These are phyloP conservation scores for Moesziomyces sp. DNA, from an alignment of 1,284 basidiomycete species.

Conservation along the genomic window DNA sequence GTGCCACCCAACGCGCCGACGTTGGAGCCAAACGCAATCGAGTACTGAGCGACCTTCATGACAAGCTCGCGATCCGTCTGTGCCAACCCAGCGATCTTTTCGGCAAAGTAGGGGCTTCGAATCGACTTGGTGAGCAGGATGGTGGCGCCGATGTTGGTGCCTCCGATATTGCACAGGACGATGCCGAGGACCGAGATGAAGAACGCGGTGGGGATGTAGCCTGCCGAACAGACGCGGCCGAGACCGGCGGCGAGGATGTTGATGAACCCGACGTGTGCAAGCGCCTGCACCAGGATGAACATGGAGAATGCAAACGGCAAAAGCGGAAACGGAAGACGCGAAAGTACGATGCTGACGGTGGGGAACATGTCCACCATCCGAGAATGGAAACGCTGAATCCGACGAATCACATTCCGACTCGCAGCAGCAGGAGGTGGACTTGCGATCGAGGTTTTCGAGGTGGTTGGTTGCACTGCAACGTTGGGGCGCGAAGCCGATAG, in stretches of 20 bases:
- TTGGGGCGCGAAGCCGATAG: conserved; percentile 23
- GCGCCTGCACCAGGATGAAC: conserved; percentile 90
- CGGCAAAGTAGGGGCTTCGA: conserved; percentile 65
- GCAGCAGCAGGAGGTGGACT: too few relatives aligned
- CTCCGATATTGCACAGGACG: conserved; percentile 85
- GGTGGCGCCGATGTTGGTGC: conserved; percentile 95
- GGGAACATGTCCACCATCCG: conserved; percentile 73
- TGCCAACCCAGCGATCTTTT: conserved; percentile 11
- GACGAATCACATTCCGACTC: conserved; percentile 29
- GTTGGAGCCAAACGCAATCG: conserved; percentile 85
- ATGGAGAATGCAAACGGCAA: conserved; percentile 93
- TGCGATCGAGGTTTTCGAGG: too few relatives aligned
- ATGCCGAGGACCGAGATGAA: conserved; percentile 74
- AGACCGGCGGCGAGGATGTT: conserved; percentile 82
- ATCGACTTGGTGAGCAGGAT: conserved; percentile 82
- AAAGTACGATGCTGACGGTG: conserved; percentile 77
- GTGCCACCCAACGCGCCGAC: conserved; percentile 92
- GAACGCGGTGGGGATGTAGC: conserved; percentile 70
- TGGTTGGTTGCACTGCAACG: neutral
- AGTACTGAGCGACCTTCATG: conserved; percentile 70
- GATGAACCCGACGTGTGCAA: conserved; percentile 90
- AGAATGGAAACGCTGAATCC: conserved; percentile 7
- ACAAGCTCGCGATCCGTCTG: conserved; percentile 35
- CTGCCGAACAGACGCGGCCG: conserved; percentile 69
- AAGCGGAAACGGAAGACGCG: conserved; percentile 81